Percentiles rank a stretch among this genome's conserved stretches.
These are phyloP conservation scores for Neurospora terricola DNA, from an alignment of 495 filamentous ascomycete genomes.

Conservation along the genomic window DNA sequence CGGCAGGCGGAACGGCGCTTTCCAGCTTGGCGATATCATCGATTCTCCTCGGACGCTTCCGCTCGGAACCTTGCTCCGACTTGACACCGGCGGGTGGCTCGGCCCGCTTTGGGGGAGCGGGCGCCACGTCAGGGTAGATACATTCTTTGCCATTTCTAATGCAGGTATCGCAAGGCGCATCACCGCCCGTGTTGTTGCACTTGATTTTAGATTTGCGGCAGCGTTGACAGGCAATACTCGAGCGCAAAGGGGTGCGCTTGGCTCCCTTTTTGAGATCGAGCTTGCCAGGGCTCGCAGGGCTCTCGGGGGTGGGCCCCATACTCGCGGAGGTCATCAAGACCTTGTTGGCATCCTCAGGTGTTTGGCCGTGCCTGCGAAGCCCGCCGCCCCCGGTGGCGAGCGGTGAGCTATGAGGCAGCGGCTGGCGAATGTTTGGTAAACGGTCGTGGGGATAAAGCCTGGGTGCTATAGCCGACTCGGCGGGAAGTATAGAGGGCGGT, in stretches of 20 bases:
- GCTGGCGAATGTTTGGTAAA: slow-evolving; percentile 17
- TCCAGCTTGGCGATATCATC: slow-evolving; percentile 36
- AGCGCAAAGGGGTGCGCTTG: slow-evolving; percentile 53
- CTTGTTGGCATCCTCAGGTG: slow-evolving; percentile 19
- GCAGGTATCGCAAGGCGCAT: slow-evolving; percentile 63
- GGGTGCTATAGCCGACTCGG: slow-evolving; percentile 7
- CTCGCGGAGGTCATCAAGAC: slow-evolving; percentile 7
- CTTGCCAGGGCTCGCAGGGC: slow-evolving; percentile 19
- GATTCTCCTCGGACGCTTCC: slow-evolving; percentile 50
- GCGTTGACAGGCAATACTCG: slow-evolving; percentile 67
- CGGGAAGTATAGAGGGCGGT: slow-evolving; percentile 9
- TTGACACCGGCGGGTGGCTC: slow-evolving; percentile 40
- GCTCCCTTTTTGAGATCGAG: slow-evolving; percentile 36
- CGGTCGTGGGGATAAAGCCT: slow-evolving; percentile 7
- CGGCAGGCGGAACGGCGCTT: slow-evolving; percentile 17
- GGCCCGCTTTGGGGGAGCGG: slow-evolving; percentile 45
- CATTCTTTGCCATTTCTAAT: slow-evolving; percentile 67
- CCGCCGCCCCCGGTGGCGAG: slow-evolving; percentile 13
- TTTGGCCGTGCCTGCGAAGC: slow-evolving; percentile 10
- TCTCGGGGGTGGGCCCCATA: slow-evolving; percentile 21
- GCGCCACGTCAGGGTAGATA: slow-evolving; percentile 56
- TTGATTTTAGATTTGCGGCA: slow-evolving; percentile 81
- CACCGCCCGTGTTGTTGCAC: slow-evolving; percentile 62
- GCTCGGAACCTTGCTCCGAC: slow-evolving; percentile 50
- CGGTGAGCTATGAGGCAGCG: slow-evolving; percentile 20